Percentiles rank a stretch among this genome's conserved stretches.
phyloP scores from a whole-genome alignment of 2,329 filamentous ascomycete species.

The Phaeosphaeriaceae sp. region DNA sequence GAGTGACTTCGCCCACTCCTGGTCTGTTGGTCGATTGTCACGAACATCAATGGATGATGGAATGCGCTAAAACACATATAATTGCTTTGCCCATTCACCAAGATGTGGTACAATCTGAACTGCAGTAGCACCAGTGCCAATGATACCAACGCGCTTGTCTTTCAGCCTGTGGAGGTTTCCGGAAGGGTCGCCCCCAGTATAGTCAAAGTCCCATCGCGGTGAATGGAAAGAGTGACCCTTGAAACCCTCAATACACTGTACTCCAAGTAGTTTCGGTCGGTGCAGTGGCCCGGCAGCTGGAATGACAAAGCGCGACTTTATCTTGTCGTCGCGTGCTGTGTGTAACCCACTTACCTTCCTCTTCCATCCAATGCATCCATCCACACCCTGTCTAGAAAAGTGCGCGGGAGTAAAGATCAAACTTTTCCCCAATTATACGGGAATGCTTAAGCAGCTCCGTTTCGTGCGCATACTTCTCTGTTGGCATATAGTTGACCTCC shows the following conservation, averaged over 20 bases:
- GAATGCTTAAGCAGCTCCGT: conserved; percentile 57
- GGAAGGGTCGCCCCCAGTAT: conserved; percentile 29
- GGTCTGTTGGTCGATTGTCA: conserved; percentile 23
- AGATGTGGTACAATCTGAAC: conserved; percentile 47
- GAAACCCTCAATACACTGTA: conserved; percentile 24
- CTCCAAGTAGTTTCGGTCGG: conserved; percentile 46
- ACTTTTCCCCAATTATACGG: conserved; percentile 54
- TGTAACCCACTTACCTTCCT: conserved; percentile 37
- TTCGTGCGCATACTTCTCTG: conserved; percentile 55
- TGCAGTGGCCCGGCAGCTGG: conserved; percentile 37
- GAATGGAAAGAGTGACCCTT: conserved; percentile 39
- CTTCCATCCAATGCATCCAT: conserved; percentile 57
- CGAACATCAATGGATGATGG: conserved; percentile 53
- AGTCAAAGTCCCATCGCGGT: conserved; percentile 33
- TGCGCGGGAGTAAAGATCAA: conserved; percentile 49
- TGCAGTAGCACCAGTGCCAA: conserved; percentile 43
- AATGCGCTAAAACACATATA: conserved; percentile 64
- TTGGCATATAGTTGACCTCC: conserved; percentile 58
- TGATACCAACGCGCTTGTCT: conserved; percentile 42
- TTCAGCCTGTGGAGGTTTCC: conserved; percentile 41
- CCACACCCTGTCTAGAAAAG: conserved; percentile 57
- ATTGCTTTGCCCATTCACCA: conserved; percentile 55
- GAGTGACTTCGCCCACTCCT: conserved; percentile 18
- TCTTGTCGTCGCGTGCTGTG: conserved; percentile 30
- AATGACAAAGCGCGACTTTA: conserved; percentile 38